Conservation (phyloP, 805 yeast genomes). For the Clavispora asparagi region DNA sequence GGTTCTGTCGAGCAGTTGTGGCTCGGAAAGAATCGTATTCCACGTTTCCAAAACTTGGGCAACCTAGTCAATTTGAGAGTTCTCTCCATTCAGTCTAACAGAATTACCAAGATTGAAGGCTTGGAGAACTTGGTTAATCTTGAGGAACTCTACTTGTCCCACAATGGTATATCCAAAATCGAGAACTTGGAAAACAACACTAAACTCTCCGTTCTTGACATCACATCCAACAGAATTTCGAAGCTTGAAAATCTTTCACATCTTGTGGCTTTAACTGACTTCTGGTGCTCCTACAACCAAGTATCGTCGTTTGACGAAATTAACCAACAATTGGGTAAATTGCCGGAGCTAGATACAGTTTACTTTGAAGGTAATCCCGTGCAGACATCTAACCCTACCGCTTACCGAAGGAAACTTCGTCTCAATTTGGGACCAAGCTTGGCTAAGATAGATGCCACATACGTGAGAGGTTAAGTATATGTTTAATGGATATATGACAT, state of each 20-base stretch:
- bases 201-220: slow-evolving; percentile 70
- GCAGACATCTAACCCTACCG: slow-evolving; percentile 65
- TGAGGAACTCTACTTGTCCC: slow-evolving; percentile 84
- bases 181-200: slow-evolving; percentile 72
- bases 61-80: slow-evolving; percentile 60
- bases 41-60: slow-evolving; percentile 56
- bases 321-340: slow-evolving; percentile 54
- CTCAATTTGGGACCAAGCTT: slow-evolving; percentile 68
- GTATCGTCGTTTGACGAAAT: slow-evolving; percentile 66
- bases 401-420: slow-evolving; percentile 78
- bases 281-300: slow-evolving; percentile 87
- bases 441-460: slow-evolving; percentile 88
- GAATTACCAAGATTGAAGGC: slow-evolving; percentile 74
- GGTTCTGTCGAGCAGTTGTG: slow-evolving; percentile 68
- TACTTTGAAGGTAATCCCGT: slow-evolving; percentile 93
- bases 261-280: slow-evolving; percentile 70
- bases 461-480: slow-evolving; percentile 26
- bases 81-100: slow-evolving; percentile 84
- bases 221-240: slow-evolving; percentile 67
- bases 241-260: slow-evolving; percentile 62
- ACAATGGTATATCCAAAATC: slow-evolving; percentile 69
- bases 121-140: slow-evolving; percentile 64
- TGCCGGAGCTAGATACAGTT: slow-evolving; percentile 73
- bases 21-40: slow-evolving; percentile 85
- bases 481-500: background rate